Evolutionary conservation across 2,329 filamentous ascomycete species (phyloP).

Genomic region (Coccinonectria pachysandricola): DNA sequence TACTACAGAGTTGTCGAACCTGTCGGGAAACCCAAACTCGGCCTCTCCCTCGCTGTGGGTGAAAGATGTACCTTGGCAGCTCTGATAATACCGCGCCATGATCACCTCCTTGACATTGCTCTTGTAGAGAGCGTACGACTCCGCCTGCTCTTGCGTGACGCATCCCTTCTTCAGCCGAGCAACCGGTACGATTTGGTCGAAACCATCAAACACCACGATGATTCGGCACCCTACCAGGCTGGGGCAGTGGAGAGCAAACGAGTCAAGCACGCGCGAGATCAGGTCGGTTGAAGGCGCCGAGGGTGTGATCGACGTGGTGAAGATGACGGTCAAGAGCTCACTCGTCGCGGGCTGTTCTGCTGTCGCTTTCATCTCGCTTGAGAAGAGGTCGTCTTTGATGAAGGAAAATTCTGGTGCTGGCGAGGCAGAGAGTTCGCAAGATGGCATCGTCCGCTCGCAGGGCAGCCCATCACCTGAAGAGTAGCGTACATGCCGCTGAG

Average conservation of each 20-base stretch:
- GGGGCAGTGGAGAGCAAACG: conserved; percentile 34
- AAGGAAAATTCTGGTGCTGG: no score
- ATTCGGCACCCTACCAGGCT: conserved; percentile 31
- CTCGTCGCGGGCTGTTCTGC: no score
- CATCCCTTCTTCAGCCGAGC: conserved; percentile 43
- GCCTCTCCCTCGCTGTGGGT: conserved; percentile 23
- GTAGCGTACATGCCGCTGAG: no score
- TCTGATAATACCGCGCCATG: conserved; percentile 9
- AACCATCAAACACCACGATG: conserved; percentile 43
- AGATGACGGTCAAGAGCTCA: conserved; percentile 27
- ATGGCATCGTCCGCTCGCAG: no score
- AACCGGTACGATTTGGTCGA: conserved; percentile 33
- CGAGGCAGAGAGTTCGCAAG: no score
- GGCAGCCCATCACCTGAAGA: no score
- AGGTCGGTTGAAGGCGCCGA: conserved; percentile 43
- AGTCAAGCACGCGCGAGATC: conserved; percentile 34
- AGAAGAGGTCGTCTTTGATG: no score
- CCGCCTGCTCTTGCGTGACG: conserved; percentile 36
- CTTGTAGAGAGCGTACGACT: conserved; percentile 34
- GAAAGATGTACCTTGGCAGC: conserved; percentile 1
- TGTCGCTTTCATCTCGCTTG: no score
- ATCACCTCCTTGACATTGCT: conserved; percentile 33
- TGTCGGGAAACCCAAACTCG: conserved; percentile 34
- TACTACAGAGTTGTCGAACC: conserved; percentile 26
- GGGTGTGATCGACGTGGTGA: conserved; percentile 46